Base-by-base conservation (phyloP, 139 green algal genomes). In the Chlorella sorokiniana region DNA sequence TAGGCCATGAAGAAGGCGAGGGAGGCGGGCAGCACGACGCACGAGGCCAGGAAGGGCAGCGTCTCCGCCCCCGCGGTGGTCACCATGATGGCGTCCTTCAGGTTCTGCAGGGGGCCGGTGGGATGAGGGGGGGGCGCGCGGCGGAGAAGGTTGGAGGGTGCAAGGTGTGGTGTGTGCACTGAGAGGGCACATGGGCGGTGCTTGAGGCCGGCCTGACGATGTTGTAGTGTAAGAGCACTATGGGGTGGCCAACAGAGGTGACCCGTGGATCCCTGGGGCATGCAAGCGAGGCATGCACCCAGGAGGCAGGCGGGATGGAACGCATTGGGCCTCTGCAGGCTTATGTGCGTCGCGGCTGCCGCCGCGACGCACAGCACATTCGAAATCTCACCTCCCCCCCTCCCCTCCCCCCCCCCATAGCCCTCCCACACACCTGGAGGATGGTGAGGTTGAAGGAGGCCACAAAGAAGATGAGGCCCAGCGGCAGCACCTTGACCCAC, bases 21-120 rank as follows among this genome's bases (percentile, higher is more conserved):
- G 22, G 85, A 93, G 35, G 86, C 86, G 9, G 94, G 94, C 64
- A 97, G 90, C 45, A 96, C 93, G 8, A 87, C 86, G 71, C 91
- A 93, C 4, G 93, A 91, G 20, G 90, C 86, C 18, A 97, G 85
- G 81, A 94, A 96, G 14, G 94, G 94, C 79, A 97, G 88, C n/a
- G 88, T 90, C 86, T 97, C 94, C 6, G 94, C 94, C 7, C 94
- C 94, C 8, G 88, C 85, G 16, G 84, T 88, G 2, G 91, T 94
- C 54, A 97, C 92, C 78, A 97, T 88, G 44, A 97, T 92, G 8
- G 91, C 86, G 61, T 97, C 93, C 69, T 95, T 95, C 69, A 96
- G 75, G 78, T 89, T 94, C 83, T 94, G 89, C 76, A 59, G 14
- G n/a, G 27, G 1, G 42, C 14, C 4, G 69, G 23, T 42, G 42